A percentile compares a stretch with the other conserved stretches of the same genome.
Conservation (phyloP, 164 flowering plant species). For the Santalum album region DNA sequence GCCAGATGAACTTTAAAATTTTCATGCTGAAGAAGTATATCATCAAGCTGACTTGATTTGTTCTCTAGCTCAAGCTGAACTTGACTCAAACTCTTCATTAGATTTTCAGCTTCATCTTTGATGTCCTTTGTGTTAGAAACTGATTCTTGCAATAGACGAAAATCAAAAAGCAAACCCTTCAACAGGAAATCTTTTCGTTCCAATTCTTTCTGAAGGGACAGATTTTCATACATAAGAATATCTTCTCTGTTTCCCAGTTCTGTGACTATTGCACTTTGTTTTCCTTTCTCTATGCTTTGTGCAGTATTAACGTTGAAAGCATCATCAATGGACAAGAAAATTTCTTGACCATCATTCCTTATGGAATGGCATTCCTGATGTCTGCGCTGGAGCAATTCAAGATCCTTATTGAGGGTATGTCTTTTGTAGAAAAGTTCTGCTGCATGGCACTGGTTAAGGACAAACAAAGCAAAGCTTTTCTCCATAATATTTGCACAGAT, state of each 20-base stretch:
- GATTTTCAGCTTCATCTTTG: slow-evolving; percentile 56
- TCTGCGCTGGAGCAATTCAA: slow-evolving; percentile 1
- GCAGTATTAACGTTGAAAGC: slow-evolving; percentile 1
- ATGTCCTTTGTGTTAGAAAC: slow-evolving; percentile 51
- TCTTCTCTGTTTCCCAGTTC: slow-evolving; percentile 19
- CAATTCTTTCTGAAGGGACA: slow-evolving; percentile 45
- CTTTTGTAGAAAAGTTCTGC: slow-evolving; percentile 14
- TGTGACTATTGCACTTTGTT: slow-evolving; percentile 3
- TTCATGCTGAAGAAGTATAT: slow-evolving; percentile 28
- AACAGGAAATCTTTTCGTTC: slow-evolving; percentile 46
- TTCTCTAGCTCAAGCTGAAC: slow-evolving; percentile 38
- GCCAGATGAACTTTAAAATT: slow-evolving; percentile 33
- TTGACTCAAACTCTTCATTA: slow-evolving; percentile 24
- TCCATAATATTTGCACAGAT: slow-evolving; percentile 31
- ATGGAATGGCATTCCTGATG: slow-evolving; percentile 4
- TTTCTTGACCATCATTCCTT: not conserved
- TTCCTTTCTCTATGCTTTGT: slow-evolving; percentile 9
- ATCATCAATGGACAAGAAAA: slow-evolving; percentile 3
- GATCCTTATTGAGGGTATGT: slow-evolving; percentile 6
- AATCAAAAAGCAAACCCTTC: slow-evolving; percentile 74
- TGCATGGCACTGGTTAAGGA: slow-evolving; percentile 30
- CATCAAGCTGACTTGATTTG: slow-evolving; percentile 42
- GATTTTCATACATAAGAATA: slow-evolving; percentile 28
- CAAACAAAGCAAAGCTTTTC: slow-evolving; percentile 31
- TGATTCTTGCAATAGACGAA: slow-evolving; percentile 77